Conservation (phyloP, 2,329 filamentous ascomycete genomes). For the Tolypocladium endophyticum region DNA sequence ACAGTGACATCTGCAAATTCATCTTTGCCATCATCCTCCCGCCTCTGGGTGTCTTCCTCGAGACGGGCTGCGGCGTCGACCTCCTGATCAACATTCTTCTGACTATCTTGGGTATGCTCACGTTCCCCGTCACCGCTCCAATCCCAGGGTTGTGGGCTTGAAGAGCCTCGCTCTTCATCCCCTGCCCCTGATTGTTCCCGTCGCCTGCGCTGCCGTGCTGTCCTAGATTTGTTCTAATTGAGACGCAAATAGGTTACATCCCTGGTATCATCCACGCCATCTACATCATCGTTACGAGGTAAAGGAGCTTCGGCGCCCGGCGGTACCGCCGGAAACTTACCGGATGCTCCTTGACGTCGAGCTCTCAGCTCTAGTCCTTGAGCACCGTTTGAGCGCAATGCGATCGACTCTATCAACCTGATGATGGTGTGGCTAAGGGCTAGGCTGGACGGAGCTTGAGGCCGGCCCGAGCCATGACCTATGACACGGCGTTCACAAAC, state of each 20-base stretch:
- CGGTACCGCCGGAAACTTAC: background rate
- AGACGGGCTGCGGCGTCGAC: conserved; percentile 80
- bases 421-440: background rate
- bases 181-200: background rate
- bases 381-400: background rate
- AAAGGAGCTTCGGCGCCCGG: background rate
- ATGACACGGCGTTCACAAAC: background rate
- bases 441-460: background rate
- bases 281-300: conserved; percentile 58
- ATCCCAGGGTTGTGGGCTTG: too few species aligned
- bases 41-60: conserved; percentile 86
- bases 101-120: conserved; percentile 54
- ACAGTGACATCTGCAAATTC: conserved; percentile 52
- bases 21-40: conserved; percentile 84
- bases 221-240: conserved; percentile 2
- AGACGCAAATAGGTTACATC: conserved; percentile 38
- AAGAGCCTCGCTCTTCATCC: background rate
- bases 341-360: background rate
- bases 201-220: background rate
- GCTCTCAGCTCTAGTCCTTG: background rate
- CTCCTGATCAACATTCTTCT: conserved; percentile 88
- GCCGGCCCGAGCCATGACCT: background rate
- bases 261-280: conserved; percentile 86
- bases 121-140: background rate
- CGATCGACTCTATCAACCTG: background rate